Percentiles rank a stretch among this genome's conserved stretches.
Conservation (phyloP, 2,329 filamentous ascomycete species). For the Zalaria obscura region DNA sequence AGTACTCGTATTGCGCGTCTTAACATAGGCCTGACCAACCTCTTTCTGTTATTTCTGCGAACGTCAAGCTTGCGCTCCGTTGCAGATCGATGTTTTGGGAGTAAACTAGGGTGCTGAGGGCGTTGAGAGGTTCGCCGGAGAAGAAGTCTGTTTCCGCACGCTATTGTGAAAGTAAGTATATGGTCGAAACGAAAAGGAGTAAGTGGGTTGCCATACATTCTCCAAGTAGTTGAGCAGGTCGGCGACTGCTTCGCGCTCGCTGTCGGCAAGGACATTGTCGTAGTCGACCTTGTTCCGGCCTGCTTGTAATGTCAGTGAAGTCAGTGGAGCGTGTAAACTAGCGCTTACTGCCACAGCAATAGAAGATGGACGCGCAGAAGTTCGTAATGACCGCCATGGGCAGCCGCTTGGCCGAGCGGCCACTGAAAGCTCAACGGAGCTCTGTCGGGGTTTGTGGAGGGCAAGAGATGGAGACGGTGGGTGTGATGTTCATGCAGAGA, state of each 20-base stretch:
- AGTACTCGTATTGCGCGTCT: background rate
- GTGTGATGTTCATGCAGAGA: too few species aligned
- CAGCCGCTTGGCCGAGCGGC: slow-evolving; percentile 3
- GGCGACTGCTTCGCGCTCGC: slow-evolving; percentile 90
- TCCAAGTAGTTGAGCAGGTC: slow-evolving; percentile 92
- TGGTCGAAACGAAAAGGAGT: slow-evolving; percentile 16
- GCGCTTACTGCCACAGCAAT: slow-evolving; percentile 17
- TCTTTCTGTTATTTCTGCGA: slow-evolving; percentile 97
- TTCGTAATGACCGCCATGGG: slow-evolving; percentile 14
- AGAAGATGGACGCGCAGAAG: slow-evolving; percentile 17
- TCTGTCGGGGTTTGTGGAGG: too few species aligned
- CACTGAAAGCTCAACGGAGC: background rate
- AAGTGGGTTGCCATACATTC: slow-evolving; percentile 49
- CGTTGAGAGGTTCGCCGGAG: slow-evolving; percentile 82
- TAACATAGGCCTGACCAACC: slow-evolving; percentile 39
- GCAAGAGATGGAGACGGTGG: too few species aligned
- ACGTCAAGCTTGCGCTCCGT: slow-evolving; percentile 91
- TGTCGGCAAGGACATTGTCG: slow-evolving; percentile 57
- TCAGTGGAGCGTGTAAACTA: background rate
- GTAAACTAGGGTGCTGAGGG: slow-evolving; percentile 89
- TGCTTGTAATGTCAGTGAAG: slow-evolving; percentile 14
- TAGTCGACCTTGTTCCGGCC: slow-evolving; percentile 33
- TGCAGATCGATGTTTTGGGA: slow-evolving; percentile 98
- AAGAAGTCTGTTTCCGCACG: slow-evolving; percentile 98
- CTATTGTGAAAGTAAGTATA: slow-evolving; percentile 30